Evolutionary conservation across 1,284 basidiomycete species (phyloP).

Genomic region (Psilocybe mexicana): DNA sequence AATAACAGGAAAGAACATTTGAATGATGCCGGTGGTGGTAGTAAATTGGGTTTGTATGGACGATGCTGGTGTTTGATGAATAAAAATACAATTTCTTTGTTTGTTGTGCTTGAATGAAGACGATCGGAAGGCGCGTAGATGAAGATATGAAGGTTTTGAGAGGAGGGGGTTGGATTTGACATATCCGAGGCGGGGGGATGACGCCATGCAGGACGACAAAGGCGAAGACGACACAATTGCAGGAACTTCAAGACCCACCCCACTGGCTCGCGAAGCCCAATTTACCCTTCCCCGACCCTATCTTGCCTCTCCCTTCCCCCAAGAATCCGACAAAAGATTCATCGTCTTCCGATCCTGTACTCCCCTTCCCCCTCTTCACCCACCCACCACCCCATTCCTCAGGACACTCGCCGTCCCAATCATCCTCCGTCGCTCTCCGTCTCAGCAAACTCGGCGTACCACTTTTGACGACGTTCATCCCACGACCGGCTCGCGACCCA

Average conservation of each 20-base stretch:
- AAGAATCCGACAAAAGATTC: constrained; percentile 26
- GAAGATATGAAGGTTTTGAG: neutral
- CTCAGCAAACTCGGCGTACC: constrained; percentile 7
- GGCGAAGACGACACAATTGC: neutral
- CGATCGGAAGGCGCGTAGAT: neutral
- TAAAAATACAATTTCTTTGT: neutral
- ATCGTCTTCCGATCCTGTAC: constrained; percentile 29
- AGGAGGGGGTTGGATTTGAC: neutral
- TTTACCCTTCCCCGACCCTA: constrained; percentile 26
- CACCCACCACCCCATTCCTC: constrained; percentile 23
- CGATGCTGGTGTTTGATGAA: neutral
- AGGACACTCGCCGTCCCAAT: constrained; percentile 17
- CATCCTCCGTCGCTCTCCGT: constrained; percentile 21
- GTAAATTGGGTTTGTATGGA: neutral
- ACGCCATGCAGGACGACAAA: neutral
- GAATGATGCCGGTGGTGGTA: neutral
- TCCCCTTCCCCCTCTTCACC: constrained; percentile 22
- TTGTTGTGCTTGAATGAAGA: neutral
- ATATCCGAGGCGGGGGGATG: neutral
- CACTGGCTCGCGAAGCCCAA: constrained; percentile 20
- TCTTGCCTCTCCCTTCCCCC: constrained; percentile 15
- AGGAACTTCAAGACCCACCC: neutral
- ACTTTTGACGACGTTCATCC: constrained; percentile 4
- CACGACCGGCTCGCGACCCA: constrained; percentile 1
- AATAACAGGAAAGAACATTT: neutral